A percentile compares a stretch with the other conserved stretches of the same genome.
phyloP scores from a whole-genome alignment of 257 asterid genomes.

The Solanum piurae region DNA sequence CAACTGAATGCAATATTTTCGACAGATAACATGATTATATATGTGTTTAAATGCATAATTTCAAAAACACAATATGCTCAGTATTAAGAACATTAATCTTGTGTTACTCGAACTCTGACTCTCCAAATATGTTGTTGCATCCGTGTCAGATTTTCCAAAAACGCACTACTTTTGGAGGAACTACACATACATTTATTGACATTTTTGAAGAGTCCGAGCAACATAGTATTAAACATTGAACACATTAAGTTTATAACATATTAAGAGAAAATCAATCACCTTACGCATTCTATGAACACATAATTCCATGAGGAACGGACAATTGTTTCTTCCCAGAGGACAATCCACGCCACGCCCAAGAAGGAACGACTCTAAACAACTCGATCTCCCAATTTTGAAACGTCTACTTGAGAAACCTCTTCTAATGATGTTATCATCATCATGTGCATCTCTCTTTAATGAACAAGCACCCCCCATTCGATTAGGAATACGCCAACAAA shows the following conservation, averaged over 20 bases:
- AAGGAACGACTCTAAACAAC: constrained; percentile 56
- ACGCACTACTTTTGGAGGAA: neutral
- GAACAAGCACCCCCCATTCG: constrained; percentile 94
- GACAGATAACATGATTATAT: neutral
- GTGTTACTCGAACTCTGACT: neutral
- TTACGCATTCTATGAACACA: constrained; percentile 58
- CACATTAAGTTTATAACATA: neutral
- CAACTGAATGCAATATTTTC: neutral
- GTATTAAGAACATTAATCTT: neutral
- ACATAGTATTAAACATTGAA: neutral
- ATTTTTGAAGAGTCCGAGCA: neutral
- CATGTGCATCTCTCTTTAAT: constrained; percentile 68
- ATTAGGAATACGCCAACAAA: neutral
- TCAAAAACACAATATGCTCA: neutral
- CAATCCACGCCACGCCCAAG: constrained; percentile 40
- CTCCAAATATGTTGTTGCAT: neutral
- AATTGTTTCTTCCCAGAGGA: constrained; percentile 25
- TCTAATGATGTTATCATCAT: constrained; percentile 41
- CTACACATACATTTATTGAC: neutral
- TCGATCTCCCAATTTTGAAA: constrained; percentile 80
- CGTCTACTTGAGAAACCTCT: constrained; percentile 57
- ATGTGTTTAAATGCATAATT: too few relatives aligned
- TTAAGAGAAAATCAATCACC: constrained; percentile 11
- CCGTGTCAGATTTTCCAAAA: neutral
- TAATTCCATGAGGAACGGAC: constrained; percentile 70